These are phyloP conservation scores for Ensete ventricosum DNA, from an alignment of 176 grass and related monocot genomes.

Conservation along the genomic window DNA sequence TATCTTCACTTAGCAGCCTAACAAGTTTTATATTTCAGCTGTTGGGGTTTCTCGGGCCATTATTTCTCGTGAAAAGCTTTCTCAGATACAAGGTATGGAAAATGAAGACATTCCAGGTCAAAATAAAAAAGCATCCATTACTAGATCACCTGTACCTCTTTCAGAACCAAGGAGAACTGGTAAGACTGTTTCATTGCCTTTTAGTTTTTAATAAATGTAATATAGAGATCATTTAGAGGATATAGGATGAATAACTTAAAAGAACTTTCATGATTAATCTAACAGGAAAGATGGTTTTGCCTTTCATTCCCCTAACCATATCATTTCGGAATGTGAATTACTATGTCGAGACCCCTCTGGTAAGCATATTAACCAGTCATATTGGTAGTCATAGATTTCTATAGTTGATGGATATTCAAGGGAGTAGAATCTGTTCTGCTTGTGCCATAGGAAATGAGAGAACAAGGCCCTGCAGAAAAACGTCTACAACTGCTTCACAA, in stretches of 20 bases:
- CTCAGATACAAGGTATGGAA: constrained; percentile 12
- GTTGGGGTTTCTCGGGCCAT: constrained; percentile 38
- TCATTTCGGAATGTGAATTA: constrained; percentile 75
- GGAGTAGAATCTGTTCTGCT: background rate
- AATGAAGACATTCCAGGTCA: constrained; percentile 3
- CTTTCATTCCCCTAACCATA: constrained; percentile 65
- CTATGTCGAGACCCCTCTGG: constrained; percentile 57
- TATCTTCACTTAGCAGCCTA: background rate
- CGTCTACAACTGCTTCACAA: constrained; percentile 11
- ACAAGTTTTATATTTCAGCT: constrained; percentile 23
- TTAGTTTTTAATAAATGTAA: background rate
- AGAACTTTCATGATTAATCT: background rate
- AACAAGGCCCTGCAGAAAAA: constrained; percentile 5
- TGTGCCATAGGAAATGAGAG: constrained; percentile 16
- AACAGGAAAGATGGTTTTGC: constrained; percentile 34
- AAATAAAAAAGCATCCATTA: constrained; percentile 5
- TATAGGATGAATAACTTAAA: background rate
- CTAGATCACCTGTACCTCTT: constrained; percentile 4
- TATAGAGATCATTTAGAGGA: background rate
- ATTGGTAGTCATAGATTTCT: background rate
- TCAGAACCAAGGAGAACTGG: constrained; percentile 19
- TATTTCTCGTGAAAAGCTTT: constrained; percentile 42
- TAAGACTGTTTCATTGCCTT: constrained; percentile 20
- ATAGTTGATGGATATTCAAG: background rate
- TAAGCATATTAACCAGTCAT: constrained; percentile 21